Evolutionary conservation across 2,329 filamentous ascomycete species (phyloP).

Genomic region (Sclerotinia glacialis): DNA sequence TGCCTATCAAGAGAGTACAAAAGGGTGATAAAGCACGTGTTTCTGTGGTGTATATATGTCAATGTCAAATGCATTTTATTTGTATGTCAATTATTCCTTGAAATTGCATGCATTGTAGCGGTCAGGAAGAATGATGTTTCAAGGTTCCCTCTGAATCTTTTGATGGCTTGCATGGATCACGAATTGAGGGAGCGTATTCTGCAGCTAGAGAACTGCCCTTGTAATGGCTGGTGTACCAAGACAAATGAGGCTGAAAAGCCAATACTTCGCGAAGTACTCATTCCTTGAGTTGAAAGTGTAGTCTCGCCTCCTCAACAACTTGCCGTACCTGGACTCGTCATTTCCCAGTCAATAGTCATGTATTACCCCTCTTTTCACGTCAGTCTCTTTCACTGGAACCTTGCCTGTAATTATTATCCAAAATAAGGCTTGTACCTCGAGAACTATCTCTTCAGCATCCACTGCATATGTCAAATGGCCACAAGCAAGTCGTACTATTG

Average conservation of each 20-base stretch:
- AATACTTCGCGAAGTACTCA: constrained; percentile 10
- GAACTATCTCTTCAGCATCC: constrained; percentile 42
- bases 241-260: constrained; percentile 16
- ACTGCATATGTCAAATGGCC: constrained; percentile 42
- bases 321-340: constrained; percentile 39
- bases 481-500: constrained; percentile 37
- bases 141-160: neutral
- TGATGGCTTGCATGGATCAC: constrained; percentile 17
- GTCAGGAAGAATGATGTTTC: neutral
- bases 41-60: constrained; percentile 12
- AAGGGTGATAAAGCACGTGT: constrained; percentile 4
- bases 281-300: constrained; percentile 28
- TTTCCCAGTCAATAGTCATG: constrained; percentile 41
- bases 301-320: constrained; percentile 37
- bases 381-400: constrained; percentile 39
- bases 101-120: constrained; percentile 13
- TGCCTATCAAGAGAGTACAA: neutral
- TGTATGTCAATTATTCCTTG: neutral
- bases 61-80: constrained; percentile 14
- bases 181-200: constrained; percentile 11
- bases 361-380: constrained; percentile 37
- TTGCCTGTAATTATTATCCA: constrained; percentile 38
- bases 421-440: constrained; percentile 40
- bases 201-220: constrained; percentile 19
- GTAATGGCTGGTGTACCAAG: constrained; percentile 14